Evolutionary conservation across 192 early-diverging fungal species (phyloP).

Genomic region (Linnemannia hyalina): DNA sequence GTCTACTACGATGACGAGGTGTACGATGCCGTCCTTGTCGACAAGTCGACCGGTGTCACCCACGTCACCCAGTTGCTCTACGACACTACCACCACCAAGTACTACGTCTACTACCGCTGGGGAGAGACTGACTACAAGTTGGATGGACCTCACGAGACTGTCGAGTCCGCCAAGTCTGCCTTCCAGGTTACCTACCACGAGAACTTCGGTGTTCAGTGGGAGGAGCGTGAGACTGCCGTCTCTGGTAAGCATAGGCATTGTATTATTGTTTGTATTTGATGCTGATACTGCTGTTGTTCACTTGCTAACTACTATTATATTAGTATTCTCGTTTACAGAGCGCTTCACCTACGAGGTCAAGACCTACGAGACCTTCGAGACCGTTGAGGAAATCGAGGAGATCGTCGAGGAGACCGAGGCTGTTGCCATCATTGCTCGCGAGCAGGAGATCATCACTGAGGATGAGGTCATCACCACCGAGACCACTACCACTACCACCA

Average conservation of each 20-base stretch:
- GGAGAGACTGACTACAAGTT: conserved; percentile 17
- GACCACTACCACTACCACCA: background rate
- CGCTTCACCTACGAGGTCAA: conserved; percentile 22
- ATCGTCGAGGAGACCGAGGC: conserved; percentile 9
- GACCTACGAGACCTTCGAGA: conserved; percentile 15
- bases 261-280: too few species aligned
- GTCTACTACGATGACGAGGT: conserved; percentile 43
- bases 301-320: background rate
- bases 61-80: conserved; percentile 41
- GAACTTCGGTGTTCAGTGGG: conserved; percentile 33
- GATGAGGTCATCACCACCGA: background rate
- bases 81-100: conserved; percentile 30
- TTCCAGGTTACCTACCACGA: conserved; percentile 25
- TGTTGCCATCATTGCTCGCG: conserved; percentile 4
- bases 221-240: conserved; percentile 12
- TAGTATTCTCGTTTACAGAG: conserved; percentile 5
- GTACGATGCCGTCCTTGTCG: conserved; percentile 22
- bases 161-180: conserved; percentile 29
- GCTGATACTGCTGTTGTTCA: too few species aligned
- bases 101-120: conserved; percentile 40
- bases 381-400: background rate
- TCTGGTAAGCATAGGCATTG: too few species aligned
- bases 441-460: background rate
- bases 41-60: conserved; percentile 25
- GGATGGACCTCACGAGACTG: conserved; percentile 37